These are phyloP conservation scores for Dendrobium chrysotoxum DNA, from an alignment of 106 monocot species.

Conservation along the genomic window DNA sequence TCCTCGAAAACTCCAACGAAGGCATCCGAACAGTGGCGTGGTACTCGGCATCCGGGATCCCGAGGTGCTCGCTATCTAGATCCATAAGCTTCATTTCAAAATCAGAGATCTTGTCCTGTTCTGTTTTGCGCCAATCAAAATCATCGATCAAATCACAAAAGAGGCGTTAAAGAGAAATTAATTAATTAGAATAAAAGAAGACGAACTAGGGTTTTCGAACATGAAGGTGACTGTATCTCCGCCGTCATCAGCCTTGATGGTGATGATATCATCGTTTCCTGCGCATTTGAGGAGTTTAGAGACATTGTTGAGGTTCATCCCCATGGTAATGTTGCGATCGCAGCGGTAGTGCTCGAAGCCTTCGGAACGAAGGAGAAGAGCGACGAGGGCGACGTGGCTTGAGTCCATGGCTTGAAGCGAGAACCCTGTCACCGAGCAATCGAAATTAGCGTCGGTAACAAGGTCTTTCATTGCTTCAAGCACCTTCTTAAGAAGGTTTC, in stretches of 20 bases:
- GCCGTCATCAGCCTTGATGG: conserved; percentile 28
- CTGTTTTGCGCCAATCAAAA: conserved; percentile 1
- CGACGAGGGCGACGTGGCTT: conserved; percentile 27
- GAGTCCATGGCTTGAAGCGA: conserved; percentile 32
- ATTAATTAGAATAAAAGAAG: too few relatives aligned
- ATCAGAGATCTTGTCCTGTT: conserved; percentile 28
- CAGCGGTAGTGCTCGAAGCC: conserved; percentile 41
- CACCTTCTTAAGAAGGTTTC: conserved; percentile 31
- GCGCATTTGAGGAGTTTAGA: conserved; percentile 37
- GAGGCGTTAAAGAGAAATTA: too few relatives aligned
- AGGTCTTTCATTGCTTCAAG: conserved; percentile 29
- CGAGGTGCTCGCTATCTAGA: conserved; percentile 28
- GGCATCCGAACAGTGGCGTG: conserved; percentile 26
- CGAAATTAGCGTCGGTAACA: conserved; percentile 33
- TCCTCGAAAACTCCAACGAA: conserved; percentile 14
- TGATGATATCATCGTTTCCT: conserved; percentile 27
- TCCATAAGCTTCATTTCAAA: conserved; percentile 38
- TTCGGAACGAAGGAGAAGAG: conserved; percentile 30
- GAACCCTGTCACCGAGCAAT: conserved; percentile 25
- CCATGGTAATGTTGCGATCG: conserved; percentile 37
- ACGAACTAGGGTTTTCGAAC: conserved; percentile 20
- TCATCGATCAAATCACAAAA: too few relatives aligned
- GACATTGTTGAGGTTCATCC: conserved; percentile 39
- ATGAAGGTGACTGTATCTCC: conserved; percentile 29
- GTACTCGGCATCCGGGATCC: conserved; percentile 28